A percentile compares a stretch with the other conserved stretches of the same genome.
Evolutionary conservation across 768 basidiomycete species (phyloP).

Genomic region (Auriscalpium microsporum): DNA sequence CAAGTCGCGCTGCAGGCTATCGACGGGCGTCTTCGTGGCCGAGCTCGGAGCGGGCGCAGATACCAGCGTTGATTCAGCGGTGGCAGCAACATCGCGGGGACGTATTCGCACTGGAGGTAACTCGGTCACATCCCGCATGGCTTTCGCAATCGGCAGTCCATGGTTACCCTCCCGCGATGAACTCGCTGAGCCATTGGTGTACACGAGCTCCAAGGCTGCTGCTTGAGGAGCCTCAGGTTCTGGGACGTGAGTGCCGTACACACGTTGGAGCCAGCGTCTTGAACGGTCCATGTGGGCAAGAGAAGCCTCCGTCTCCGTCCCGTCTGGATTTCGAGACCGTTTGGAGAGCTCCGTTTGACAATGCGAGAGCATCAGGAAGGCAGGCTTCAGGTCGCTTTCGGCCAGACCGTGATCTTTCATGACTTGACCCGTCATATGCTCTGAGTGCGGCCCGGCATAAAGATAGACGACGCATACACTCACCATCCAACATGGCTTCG

Average conservation of each 20-base stretch:
- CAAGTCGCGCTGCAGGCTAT: conserved; percentile 28
- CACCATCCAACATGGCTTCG: conserved; percentile 41
- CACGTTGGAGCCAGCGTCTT: conserved; percentile 38
- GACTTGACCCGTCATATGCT: conserved; percentile 22
- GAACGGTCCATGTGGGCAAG: conserved; percentile 32
- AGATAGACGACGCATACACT: neutral
- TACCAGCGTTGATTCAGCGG: no score
- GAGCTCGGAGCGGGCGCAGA: no score
- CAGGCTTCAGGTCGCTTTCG: conserved; percentile 37
- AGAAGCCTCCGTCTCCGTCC: conserved; percentile 20
- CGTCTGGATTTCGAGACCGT: conserved; percentile 17
- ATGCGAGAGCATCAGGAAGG: conserved; percentile 43
- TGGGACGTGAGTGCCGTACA: conserved; percentile 30
- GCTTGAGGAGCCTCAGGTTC: conserved; percentile 4
- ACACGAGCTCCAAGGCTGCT: neutral
- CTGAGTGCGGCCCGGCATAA: no score
- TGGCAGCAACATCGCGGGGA: no score
- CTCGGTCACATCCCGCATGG: no score
- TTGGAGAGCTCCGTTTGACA: conserved; percentile 44
- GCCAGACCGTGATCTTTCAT: conserved; percentile 30
- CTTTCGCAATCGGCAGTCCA: no score
- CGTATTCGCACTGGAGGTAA: no score
- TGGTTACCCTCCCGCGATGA: no score
- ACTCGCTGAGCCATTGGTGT: no score
- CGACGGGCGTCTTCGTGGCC: neutral